Evolutionary conservation across 2,329 filamentous ascomycete species (phyloP), one percentile per base, ranked within the genome.

Genomic region (Penicillium sp.): DNA sequence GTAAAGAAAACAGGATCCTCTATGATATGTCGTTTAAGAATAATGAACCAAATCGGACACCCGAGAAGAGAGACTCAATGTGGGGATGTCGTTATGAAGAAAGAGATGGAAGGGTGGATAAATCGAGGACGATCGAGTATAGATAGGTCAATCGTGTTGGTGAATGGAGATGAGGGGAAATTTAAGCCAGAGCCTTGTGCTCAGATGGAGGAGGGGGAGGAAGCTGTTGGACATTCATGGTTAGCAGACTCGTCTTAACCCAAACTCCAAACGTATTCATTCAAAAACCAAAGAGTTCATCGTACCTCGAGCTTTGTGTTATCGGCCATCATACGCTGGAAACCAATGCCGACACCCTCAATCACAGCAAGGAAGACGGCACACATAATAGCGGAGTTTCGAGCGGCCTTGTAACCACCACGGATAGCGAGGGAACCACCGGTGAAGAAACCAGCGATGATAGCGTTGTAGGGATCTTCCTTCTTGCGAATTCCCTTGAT

Each of bases 381-480:
- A 75, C 94, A 97, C 66, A 93, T 94, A 70, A 99, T 97, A 61
- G 94, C 94, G 59, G 91, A 92, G 78, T 97, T 97, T 69, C 94
- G 84, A 62, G 94, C 92, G 29, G 93, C 91, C 81, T 91, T 92
- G 75, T 89, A 88, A 58, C 94, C 94, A 69, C 94, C 94, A 78
- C 94, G 86, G 61, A 97, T 87, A 50, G 94, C 94, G 34, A 99
- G 83, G 31, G 93, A 86, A 66, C 94, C 94, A 70, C 92, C 92
- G 4, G 94, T 97, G 77, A 97, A 94, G 83, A 97, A 97, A 53
- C 94, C 94, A 43, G 93, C 94, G 68, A 93, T 95, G 75, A 99
- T 97, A 70, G 92, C 92, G 79, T 97, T 97, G 81, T 92, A 97
- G 11, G 94, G 92, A 75, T 97, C 94, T 76, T 99, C 94, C 87